Percentiles rank a stretch among this genome's conserved stretches.
These are phyloP conservation scores for Backusella macrospora DNA, from an alignment of 192 early-diverging fungal genomes.

Conservation along the genomic window DNA sequence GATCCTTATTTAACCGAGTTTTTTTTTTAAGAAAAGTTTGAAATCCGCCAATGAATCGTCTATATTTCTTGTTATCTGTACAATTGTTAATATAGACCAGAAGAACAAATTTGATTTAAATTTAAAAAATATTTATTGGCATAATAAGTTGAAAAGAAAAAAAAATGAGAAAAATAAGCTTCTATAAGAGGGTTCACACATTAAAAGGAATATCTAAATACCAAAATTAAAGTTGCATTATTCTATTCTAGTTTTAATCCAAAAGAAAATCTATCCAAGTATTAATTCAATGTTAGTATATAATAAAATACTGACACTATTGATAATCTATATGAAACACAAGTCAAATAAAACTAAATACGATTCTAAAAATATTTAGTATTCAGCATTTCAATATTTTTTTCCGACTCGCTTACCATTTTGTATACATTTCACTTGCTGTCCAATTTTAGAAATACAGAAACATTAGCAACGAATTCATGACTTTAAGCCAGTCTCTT, in stretches of 20 bases:
- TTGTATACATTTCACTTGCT: background rate
- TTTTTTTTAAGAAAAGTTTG: background rate
- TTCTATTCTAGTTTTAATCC: background rate
- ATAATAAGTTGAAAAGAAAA: background rate
- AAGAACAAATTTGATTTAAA: no score
- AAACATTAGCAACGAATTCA: background rate
- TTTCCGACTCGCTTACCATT: background rate
- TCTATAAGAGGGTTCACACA: background rate
- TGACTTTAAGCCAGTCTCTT: background rate
- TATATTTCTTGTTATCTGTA: no score
- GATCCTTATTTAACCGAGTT: background rate
- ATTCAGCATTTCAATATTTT: no score
- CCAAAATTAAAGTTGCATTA: conserved; percentile 4
- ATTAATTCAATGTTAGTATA: background rate
- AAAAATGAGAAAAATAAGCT: background rate
- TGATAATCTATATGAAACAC: no score
- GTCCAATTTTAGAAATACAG: background rate
- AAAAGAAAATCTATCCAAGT: background rate
- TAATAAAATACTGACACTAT: background rate
- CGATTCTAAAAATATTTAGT: background rate
- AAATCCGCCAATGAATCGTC: background rate
- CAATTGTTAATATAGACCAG: no score
- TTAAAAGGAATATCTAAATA: background rate
- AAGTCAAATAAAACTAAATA: no score
- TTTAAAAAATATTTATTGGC: background rate